Percentiles rank a stretch among this genome's conserved stretches.
phyloP scores from a whole-genome alignment of 129 eudicot species.

The Helichrysum umbraculigerum region DNA sequence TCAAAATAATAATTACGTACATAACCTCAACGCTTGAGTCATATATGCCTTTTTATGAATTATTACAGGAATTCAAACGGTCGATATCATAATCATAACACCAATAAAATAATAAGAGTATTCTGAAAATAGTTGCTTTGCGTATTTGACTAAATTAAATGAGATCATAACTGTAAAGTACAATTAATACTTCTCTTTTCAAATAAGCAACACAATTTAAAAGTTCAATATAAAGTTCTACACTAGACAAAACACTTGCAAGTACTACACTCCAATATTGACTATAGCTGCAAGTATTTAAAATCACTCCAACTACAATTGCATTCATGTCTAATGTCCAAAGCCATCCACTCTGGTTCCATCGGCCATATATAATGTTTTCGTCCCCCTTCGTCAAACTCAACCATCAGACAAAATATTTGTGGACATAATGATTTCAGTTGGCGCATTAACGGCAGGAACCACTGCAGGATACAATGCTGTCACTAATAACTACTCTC shows the following conservation, averaged over 20 bases:
- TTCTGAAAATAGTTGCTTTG: not conserved
- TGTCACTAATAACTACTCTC: not conserved
- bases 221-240: not conserved
- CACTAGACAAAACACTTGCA: too few relatives aligned
- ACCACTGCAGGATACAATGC: constrained; percentile 19
- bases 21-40: not conserved
- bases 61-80: not conserved
- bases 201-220: too few relatives aligned
- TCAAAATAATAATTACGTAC: too few relatives aligned
- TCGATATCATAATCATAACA: not conserved
- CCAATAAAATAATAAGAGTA: too few relatives aligned
- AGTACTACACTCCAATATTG: not conserved
- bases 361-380: not conserved
- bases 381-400: not conserved
- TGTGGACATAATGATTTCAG: constrained; percentile 7
- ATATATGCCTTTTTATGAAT: not conserved
- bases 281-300: not conserved
- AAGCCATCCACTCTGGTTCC: not conserved
- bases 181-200: not conserved
- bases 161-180: not conserved
- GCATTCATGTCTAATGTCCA: not conserved
- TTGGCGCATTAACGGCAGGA: constrained; percentile 1
- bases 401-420: constrained; percentile 4
- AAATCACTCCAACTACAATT: not conserved
- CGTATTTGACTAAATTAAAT: not conserved